Percentiles rank a stretch among this genome's conserved stretches.
Conservation (phyloP, 345 rosid species). For the Melastoma malabathricum region DNA sequence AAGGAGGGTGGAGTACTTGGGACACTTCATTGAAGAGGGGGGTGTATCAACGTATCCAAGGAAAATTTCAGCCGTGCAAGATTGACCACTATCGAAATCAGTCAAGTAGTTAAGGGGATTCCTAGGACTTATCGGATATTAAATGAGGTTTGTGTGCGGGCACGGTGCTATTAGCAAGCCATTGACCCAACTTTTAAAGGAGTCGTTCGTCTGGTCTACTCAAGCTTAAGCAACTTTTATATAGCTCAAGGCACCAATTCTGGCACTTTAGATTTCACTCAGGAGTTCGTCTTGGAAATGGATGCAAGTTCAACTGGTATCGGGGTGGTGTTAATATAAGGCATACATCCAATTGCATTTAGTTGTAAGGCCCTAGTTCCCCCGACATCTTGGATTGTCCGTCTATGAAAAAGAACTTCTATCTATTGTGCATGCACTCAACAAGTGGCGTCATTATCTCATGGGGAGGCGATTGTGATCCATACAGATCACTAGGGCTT, state of each 20-base stretch:
- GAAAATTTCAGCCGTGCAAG: not conserved
- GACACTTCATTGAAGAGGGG: not conserved
- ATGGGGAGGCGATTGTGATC: constrained; percentile 4
- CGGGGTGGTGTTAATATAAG: not conserved
- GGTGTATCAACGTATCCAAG: not conserved
- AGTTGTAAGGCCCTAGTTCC: not conserved
- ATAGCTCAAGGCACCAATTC: not conserved
- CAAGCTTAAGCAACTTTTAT: too few species aligned
- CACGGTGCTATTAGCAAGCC: not conserved
- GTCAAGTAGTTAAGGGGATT: not conserved
- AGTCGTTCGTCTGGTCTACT: too few species aligned
- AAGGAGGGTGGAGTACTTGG: too few species aligned
- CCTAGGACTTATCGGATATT: not conserved
- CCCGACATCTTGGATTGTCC: not conserved
- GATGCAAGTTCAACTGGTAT: too few species aligned
- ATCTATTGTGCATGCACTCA: not conserved
- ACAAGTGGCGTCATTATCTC: not conserved
- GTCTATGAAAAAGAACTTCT: not conserved
- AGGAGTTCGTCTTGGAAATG: not conserved
- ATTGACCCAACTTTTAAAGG: not conserved
- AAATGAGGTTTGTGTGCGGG: not conserved
- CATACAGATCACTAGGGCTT: constrained; percentile 1
- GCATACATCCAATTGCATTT: not conserved
- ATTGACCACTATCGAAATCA: not conserved
- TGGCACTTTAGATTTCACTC: not conserved